A percentile compares a stretch with the other conserved stretches of the same genome.
Evolutionary conservation across 2,329 filamentous ascomycete genomes (phyloP).

Genomic region (Setomelanomma holmii): DNA sequence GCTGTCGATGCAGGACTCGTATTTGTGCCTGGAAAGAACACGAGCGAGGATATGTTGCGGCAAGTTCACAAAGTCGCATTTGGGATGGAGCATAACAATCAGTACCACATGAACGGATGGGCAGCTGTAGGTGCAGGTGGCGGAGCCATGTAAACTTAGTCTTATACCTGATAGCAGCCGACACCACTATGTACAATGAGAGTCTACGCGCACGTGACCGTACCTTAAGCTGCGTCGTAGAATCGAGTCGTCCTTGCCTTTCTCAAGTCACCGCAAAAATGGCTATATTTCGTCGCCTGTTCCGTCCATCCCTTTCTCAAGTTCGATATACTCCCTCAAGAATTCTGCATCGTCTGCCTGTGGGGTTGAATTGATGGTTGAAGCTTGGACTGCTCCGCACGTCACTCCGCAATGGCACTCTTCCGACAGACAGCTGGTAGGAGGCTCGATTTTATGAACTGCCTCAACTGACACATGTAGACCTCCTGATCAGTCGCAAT

Average conservation of each 20-base stretch:
- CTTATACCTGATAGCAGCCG: no score
- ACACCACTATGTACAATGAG: no score
- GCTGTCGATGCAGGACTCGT: constrained; percentile 33
- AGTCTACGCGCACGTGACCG: constrained; percentile 11
- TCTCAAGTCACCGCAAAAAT: constrained; percentile 22
- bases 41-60: constrained; percentile 31
- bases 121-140: background rate
- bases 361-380: no score
- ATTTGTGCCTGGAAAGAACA: constrained; percentile 35
- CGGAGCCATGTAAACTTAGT: background rate
- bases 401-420: constrained; percentile 33
- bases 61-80: constrained; percentile 37
- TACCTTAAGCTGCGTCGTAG: constrained; percentile 32
- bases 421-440: constrained; percentile 27
- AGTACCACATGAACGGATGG: constrained; percentile 10
- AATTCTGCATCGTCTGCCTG: background rate
- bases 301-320: constrained; percentile 12
- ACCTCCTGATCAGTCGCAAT: constrained; percentile 7
- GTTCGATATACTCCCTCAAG: constrained; percentile 5
- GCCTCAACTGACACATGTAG: constrained; percentile 21
- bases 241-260: constrained; percentile 29
- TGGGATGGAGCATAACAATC: constrained; percentile 21
- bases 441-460: background rate
- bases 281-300: constrained; percentile 11
- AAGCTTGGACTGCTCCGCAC: constrained; percentile 26